These are phyloP conservation scores for Aspergillus proliferans DNA, from an alignment of 2,329 filamentous ascomycete species.

Conservation along the genomic window DNA sequence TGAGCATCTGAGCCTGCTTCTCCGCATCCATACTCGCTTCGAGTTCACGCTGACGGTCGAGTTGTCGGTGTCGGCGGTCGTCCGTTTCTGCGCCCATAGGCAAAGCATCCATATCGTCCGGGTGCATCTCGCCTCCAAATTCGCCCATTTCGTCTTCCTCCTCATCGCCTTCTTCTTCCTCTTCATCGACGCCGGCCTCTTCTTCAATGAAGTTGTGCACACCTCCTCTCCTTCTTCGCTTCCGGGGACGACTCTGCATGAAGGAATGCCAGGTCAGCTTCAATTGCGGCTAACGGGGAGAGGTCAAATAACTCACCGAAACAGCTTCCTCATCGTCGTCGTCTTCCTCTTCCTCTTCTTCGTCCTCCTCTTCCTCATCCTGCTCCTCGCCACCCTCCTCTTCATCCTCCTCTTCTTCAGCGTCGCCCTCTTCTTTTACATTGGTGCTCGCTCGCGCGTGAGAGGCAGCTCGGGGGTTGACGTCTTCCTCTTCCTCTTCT, in stretches of 20 bases:
- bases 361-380: conserved; percentile 38
- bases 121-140: conserved; percentile 83
- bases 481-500: conserved; percentile 38
- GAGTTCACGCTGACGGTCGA: conserved; percentile 84
- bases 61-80: conserved; percentile 85
- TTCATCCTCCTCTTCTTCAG: conserved; percentile 34
- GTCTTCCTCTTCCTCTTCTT: conserved; percentile 42
- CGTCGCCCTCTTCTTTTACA: conserved; percentile 57
- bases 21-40: conserved; percentile 87
- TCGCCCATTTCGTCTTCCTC: conserved; percentile 82
- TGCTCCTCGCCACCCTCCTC: conserved; percentile 62
- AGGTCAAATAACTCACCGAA: conserved; percentile 32
- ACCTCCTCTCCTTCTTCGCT: conserved; percentile 66
- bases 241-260: conserved; percentile 62
- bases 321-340: conserved; percentile 57
- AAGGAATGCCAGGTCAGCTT: conserved; percentile 10
- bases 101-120: conserved; percentile 76
- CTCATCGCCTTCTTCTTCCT: conserved; percentile 82
- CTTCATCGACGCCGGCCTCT: conserved; percentile 93
- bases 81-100: conserved; percentile 72
- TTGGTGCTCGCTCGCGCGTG: conserved; percentile 27
- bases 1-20: conserved; percentile 79
- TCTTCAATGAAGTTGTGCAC: conserved; percentile 91
- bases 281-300: not conserved
- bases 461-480: conserved; percentile 41